Evolutionary conservation across 768 basidiomycete genomes (phyloP).

Genomic region (Dendrothele bispora): DNA sequence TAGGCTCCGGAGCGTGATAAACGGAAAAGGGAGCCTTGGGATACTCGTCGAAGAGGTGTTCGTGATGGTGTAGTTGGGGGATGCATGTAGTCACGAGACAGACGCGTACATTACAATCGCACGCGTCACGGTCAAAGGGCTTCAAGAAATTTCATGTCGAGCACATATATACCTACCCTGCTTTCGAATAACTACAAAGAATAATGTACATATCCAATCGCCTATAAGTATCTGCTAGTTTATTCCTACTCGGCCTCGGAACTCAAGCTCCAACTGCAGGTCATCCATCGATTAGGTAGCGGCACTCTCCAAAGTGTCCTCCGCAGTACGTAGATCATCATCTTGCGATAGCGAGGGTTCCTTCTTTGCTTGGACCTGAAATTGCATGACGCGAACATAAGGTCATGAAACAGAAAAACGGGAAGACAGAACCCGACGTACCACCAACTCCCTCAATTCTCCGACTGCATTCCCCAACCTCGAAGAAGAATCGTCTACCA

Average conservation of each 20-base stretch:
- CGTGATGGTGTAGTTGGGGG: constrained; percentile 70
- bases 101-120: too few relatives aligned
- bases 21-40: constrained; percentile 87
- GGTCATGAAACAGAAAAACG: neutral
- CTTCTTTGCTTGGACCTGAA: constrained; percentile 45
- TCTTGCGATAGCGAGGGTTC: constrained; percentile 38
- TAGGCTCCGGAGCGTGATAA: constrained; percentile 76
- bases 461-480: constrained; percentile 62
- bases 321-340: constrained; percentile 53
- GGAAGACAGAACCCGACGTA: constrained; percentile 37
- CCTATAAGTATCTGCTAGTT: too few relatives aligned
- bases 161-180: too few relatives aligned
- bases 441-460: constrained; percentile 67
- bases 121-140: too few relatives aligned
- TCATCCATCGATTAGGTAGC: constrained; percentile 36
- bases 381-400: neutral
- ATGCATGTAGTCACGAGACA: too few relatives aligned
- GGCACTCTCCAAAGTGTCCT: constrained; percentile 55
- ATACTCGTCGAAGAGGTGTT: constrained; percentile 86
- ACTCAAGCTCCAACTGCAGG: too few relatives aligned
- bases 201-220: too few relatives aligned
- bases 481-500: constrained; percentile 68
- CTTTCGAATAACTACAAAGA: too few relatives aligned
- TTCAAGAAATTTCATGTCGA: too few relatives aligned
- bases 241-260: too few relatives aligned